Evolutionary conservation across 1,284 basidiomycete genomes (phyloP).

Genomic region (Ceratobasidium theobromae): DNA sequence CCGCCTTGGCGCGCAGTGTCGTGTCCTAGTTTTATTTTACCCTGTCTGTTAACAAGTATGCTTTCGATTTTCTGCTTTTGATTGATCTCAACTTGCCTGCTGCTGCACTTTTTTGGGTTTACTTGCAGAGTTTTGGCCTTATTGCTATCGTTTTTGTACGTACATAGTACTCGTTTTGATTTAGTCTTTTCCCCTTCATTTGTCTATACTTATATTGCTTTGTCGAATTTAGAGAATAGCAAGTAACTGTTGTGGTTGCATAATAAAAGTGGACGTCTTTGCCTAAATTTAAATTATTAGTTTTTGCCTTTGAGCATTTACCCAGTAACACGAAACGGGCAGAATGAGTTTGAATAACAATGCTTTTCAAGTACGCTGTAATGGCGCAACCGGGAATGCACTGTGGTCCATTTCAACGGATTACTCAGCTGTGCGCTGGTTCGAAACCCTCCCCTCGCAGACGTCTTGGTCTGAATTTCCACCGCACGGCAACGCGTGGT

Average conservation of each 20-base stretch:
- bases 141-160: constrained; percentile 22
- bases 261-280: background rate
- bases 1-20: background rate
- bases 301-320: too few species aligned
- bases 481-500: constrained; percentile 30
- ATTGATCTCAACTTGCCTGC: background rate
- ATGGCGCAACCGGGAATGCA: constrained; percentile 33
- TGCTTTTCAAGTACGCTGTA: constrained; percentile 18
- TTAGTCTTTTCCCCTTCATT: background rate
- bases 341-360: background rate
- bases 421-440: constrained; percentile 33
- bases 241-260: background rate
- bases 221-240: constrained; percentile 1
- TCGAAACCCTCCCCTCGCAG: constrained; percentile 34
- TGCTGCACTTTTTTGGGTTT: background rate
- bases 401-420: constrained; percentile 30
- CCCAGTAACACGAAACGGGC: background rate
- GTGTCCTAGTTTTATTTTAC: background rate
- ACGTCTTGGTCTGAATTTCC: constrained; percentile 33
- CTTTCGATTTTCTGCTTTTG: background rate
- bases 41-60: constrained; percentile 17
- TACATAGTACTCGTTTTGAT: constrained; percentile 18
- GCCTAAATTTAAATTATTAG: background rate
- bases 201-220: constrained; percentile 29
- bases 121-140: background rate